A percentile compares a stretch with the other conserved stretches of the same genome.
Evolutionary conservation across 441 rosid species (phyloP).

Genomic region (Geranium incanum): DNA sequence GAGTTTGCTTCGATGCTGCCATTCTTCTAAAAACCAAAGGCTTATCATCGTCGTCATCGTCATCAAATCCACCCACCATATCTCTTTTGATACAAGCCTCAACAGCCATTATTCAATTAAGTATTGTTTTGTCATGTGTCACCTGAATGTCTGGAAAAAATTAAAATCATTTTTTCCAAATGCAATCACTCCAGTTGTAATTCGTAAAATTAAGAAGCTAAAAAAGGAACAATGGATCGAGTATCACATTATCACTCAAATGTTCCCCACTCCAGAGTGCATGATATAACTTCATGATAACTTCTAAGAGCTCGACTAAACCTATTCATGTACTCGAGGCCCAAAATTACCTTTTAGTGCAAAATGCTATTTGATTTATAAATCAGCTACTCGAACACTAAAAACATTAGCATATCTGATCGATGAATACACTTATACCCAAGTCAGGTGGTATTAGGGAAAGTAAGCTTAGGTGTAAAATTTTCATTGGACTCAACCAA

Average conservation of each 20-base stretch:
- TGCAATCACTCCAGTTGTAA: not conserved
- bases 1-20: constrained; percentile 42
- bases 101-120: constrained; percentile 62
- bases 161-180: not conserved
- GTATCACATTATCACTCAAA: not conserved
- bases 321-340: not conserved
- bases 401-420: too few relatives aligned
- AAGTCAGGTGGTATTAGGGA: not conserved
- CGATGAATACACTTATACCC: too few relatives aligned
- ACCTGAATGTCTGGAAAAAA: constrained; percentile 32
- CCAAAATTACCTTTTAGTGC: not conserved
- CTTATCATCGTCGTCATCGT: constrained; percentile 49
- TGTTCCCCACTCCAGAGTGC: not conserved
- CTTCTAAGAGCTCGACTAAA: not conserved
- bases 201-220: not conserved
- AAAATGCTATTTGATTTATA: too few relatives aligned
- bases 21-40: constrained; percentile 64
- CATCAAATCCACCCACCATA: constrained; percentile 34
- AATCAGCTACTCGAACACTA: too few relatives aligned
- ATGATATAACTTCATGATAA: not conserved
- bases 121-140: constrained; percentile 35
- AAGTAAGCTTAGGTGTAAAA: not conserved
- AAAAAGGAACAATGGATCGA: not conserved
- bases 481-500: not conserved
- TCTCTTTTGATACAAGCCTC: constrained; percentile 45